Conservation (phyloP, 169 alveolate species). For the Plasmodium inui region DNA sequence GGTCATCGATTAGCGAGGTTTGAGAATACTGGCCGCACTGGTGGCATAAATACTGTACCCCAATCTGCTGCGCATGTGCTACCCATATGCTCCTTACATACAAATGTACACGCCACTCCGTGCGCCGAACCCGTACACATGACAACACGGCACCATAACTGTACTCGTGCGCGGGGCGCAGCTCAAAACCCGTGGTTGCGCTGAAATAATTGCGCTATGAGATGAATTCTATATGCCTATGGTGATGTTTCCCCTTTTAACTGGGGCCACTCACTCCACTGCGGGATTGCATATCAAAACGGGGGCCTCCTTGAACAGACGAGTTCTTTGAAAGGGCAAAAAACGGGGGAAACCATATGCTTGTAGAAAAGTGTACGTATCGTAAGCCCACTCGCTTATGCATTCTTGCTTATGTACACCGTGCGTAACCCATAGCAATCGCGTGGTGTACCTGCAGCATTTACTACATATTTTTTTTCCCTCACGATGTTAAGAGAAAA, state of each 20-base stretch:
- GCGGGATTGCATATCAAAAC: not conserved
- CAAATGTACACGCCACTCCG: not conserved
- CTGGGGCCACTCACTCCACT: not conserved
- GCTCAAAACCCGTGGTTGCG: not conserved
- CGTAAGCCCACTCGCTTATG: not conserved
- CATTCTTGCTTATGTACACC: not conserved
- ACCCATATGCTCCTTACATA: not conserved
- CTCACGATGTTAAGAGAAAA: not conserved
- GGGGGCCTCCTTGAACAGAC: not conserved
- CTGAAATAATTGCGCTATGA: not conserved
- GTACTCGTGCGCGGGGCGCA: not conserved
- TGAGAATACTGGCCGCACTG: not conserved
- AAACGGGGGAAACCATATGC: not conserved
- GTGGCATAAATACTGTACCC: not conserved
- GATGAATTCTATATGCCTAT: not conserved
- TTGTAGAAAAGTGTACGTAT: not conserved
- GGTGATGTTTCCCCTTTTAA: not conserved
- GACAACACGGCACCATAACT: not conserved
- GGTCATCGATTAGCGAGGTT: not conserved
- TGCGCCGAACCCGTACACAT: not conserved
- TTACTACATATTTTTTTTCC: not conserved
- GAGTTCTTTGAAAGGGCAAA: too few species aligned
- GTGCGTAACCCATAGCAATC: not conserved
- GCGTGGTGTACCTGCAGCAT: not conserved
- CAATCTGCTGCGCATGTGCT: not conserved